Percentiles rank a stretch among this genome's conserved stretches.
Conservation (phyloP, 169 alveolate genomes). For the Miamiensis avidus region DNA sequence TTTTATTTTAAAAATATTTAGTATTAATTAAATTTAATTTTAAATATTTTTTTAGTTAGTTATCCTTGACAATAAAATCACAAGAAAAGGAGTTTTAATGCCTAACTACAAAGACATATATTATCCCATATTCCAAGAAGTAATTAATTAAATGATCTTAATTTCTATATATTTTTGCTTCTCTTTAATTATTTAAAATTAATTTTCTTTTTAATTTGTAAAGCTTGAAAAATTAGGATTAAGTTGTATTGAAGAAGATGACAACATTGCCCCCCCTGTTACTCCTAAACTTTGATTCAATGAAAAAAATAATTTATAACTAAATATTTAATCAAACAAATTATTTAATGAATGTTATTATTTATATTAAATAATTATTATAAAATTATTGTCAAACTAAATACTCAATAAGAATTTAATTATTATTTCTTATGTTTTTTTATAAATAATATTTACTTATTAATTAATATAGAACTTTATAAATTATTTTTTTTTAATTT, state of each 20-base stretch:
- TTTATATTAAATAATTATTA: no score
- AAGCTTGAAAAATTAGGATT: no score
- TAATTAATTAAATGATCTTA: no score
- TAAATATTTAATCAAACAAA: neutral
- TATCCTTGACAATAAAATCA: conserved; percentile 56
- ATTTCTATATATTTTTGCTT: no score
- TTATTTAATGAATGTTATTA: no score
- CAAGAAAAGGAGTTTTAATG: conserved; percentile 53
- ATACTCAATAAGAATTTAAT: neutral
- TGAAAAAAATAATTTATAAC: no score
- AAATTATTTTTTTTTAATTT: no score
- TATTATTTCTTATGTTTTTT: no score
- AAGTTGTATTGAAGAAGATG: neutral
- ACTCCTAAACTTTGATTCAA: neutral
- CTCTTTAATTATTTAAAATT: no score
- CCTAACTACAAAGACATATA: conserved; percentile 56
- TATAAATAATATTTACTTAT: neutral
- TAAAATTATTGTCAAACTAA: neutral
- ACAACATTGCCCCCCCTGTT: neutral
- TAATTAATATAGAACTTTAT: no score
- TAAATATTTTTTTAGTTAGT: neutral
- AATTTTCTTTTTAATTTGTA: no score
- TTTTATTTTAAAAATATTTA: neutral
- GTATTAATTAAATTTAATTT: neutral
- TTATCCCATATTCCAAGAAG: no score